phyloP scores from a whole-genome alignment of 768 basidiomycete species.

The Melanogaster broomeanus region DNA sequence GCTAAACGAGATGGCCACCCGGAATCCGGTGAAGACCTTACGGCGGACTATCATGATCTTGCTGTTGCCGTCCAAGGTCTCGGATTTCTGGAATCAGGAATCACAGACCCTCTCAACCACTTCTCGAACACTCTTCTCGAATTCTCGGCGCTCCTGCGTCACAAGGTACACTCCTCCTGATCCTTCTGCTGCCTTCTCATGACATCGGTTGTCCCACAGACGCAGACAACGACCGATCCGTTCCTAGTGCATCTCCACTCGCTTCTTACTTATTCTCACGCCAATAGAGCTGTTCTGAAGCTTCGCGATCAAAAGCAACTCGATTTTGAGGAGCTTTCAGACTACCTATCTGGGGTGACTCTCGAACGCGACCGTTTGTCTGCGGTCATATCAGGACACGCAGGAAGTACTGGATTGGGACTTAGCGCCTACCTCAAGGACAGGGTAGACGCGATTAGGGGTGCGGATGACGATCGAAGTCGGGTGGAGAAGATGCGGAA shows the following conservation, averaged over 20 bases:
- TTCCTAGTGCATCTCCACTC: constrained; percentile 90
- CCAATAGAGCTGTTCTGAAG: constrained; percentile 92
- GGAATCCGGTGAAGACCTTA: constrained; percentile 90
- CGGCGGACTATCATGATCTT: constrained; percentile 95
- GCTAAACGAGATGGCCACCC: constrained; percentile 82
- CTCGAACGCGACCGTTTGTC: constrained; percentile 91
- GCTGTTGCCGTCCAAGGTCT: constrained; percentile 96
- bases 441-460: constrained; percentile 86
- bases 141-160: constrained; percentile 87
- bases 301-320: constrained; percentile 98
- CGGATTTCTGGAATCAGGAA: constrained; percentile 97
- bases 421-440: constrained; percentile 90
- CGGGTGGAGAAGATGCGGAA: constrained; percentile 93
- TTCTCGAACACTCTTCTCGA: constrained; percentile 96
- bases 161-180: constrained; percentile 55
- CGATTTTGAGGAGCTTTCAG: constrained; percentile 96
- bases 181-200: neutral
- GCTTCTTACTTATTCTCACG: constrained; percentile 89
- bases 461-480: constrained; percentile 90
- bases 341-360: constrained; percentile 92
- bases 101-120: constrained; percentile 95
- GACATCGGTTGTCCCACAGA: constrained; percentile 44
- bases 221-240: constrained; percentile 88
- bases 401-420: constrained; percentile 81
- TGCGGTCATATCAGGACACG: constrained; percentile 87